Evolutionary conservation across 208 protist genomes (phyloP).

Genomic region (Trypanosoma scelopori): DNA sequence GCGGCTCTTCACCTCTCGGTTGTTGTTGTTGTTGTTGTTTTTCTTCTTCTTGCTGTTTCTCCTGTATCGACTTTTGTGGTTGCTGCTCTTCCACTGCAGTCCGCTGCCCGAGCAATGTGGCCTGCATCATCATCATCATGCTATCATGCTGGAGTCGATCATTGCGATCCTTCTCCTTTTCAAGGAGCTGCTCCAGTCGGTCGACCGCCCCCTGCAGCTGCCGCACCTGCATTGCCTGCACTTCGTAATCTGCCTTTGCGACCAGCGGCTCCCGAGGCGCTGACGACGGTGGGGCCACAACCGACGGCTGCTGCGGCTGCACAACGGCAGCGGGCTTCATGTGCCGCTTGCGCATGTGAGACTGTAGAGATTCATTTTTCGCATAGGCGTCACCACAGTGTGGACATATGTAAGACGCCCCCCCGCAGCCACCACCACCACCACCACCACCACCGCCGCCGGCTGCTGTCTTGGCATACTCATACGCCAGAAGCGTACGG

Average conservation of each 20-base stretch:
- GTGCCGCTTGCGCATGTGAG: constrained; percentile 88
- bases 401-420: constrained; percentile 38
- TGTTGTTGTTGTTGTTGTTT: background rate
- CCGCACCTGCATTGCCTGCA: constrained; percentile 14
- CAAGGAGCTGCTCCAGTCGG: constrained; percentile 49
- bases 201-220: constrained; percentile 51
- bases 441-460: background rate
- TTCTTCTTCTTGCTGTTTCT: background rate
- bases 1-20: too few species aligned
- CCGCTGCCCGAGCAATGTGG: constrained; percentile 11
- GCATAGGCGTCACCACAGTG: constrained; percentile 78
- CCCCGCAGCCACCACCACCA: constrained; percentile 5
- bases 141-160: constrained; percentile 53
- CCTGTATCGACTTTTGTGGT: background rate
- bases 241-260: constrained; percentile 3
- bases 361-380: constrained; percentile 88
- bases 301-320: background rate
- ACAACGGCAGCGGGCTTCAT: background rate
- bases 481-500: constrained; percentile 80
- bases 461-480: constrained; percentile 51
- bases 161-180: constrained; percentile 48
- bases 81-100: background rate
- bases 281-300: background rate
- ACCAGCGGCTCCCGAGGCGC: constrained; percentile 3
- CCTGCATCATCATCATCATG: constrained; percentile 62